A percentile compares a stretch with the other conserved stretches of the same genome.
Conservation (phyloP, 2,329 filamentous ascomycete genomes). For the Anthostomella pinea region DNA sequence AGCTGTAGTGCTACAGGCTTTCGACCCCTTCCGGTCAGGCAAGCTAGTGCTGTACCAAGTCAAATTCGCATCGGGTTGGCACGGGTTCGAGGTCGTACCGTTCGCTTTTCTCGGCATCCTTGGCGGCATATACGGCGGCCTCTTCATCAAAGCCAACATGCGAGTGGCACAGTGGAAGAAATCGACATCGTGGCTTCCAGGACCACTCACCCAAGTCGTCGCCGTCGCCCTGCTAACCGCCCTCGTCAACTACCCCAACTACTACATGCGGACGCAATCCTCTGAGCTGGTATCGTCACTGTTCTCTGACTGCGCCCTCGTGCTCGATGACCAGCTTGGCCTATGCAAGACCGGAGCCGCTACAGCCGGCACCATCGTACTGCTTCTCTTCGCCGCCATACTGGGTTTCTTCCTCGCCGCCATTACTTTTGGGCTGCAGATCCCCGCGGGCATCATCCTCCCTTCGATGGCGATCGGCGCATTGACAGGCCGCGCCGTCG, state of each 20-base stretch:
- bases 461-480: slow-evolving; percentile 96
- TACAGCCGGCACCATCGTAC: slow-evolving; percentile 75
- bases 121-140: slow-evolving; percentile 88
- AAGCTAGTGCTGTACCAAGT: slow-evolving; percentile 96
- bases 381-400: slow-evolving; percentile 77
- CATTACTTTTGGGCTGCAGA: slow-evolving; percentile 89
- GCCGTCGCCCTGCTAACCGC: slow-evolving; percentile 79
- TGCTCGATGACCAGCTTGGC: slow-evolving; percentile 81
- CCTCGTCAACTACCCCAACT: slow-evolving; percentile 90
- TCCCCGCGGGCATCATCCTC: slow-evolving; percentile 92
- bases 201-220: slow-evolving; percentile 76
- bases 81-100: slow-evolving; percentile 88
- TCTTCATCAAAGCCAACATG: slow-evolving; percentile 96
- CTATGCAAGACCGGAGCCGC: slow-evolving; percentile 86
- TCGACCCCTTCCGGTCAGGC: slow-evolving; percentile 92
- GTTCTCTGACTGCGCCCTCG: slow-evolving; percentile 83
- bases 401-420: slow-evolving; percentile 83
- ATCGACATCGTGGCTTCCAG: slow-evolving; percentile 60
- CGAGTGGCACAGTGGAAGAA: slow-evolving; percentile 78
- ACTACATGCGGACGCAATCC: slow-evolving; percentile 91
- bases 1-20: slow-evolving; percentile 84
- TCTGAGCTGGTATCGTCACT: slow-evolving; percentile 89
- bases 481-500: slow-evolving; percentile 82
- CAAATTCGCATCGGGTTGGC: slow-evolving; percentile 87
- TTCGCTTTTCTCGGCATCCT: slow-evolving; percentile 84